A percentile compares a stretch with the other conserved stretches of the same genome.
phyloP scores from a whole-genome alignment of 306 rosid genomes.

The Vigna trinervia region DNA sequence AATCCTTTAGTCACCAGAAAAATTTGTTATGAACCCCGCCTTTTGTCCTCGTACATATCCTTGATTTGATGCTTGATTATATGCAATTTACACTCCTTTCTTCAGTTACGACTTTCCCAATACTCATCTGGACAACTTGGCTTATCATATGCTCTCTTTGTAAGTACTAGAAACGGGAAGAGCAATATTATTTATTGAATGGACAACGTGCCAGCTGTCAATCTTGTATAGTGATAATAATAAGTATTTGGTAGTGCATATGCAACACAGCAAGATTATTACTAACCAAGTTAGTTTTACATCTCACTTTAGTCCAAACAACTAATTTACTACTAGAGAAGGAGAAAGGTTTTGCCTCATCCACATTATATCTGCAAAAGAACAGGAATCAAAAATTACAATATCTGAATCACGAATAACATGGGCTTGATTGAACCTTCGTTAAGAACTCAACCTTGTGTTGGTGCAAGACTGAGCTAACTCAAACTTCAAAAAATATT shows the following conservation, averaged over 20 bases:
- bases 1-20: too few species aligned
- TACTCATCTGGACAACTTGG: too few species aligned
- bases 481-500: neutral
- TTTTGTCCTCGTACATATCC: too few species aligned
- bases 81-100: too few species aligned
- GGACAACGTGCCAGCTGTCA: neutral
- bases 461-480: neutral
- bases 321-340: neutral
- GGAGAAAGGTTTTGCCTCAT: neutral
- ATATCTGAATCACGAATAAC: neutral
- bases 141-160: too few species aligned
- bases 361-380: constrained; percentile 6
- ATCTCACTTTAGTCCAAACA: neutral
- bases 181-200: neutral
- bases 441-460: constrained; percentile 2
- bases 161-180: neutral
- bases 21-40: too few species aligned
- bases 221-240: constrained; percentile 3
- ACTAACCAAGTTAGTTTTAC: neutral
- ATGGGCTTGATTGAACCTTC: constrained; percentile 8
- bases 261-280: constrained; percentile 6
- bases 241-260: constrained; percentile 10
- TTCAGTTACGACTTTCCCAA: too few species aligned
- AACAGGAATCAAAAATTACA: neutral
- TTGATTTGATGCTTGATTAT: too few species aligned